phyloP scores from a whole-genome alignment of 805 yeast species.

The Saccharomycopsis schoenii region DNA sequence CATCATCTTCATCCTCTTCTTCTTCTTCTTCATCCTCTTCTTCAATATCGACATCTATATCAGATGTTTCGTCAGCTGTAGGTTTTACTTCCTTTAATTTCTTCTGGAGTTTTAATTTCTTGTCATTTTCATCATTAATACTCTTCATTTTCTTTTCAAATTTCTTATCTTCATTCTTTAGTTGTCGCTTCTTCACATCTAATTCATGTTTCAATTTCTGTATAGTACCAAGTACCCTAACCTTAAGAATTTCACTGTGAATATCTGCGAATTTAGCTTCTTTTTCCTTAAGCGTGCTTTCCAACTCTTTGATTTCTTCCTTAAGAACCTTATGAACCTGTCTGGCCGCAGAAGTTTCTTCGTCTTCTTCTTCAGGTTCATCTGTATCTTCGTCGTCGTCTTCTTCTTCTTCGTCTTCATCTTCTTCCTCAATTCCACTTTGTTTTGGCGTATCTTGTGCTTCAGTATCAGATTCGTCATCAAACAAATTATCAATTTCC shows the following conservation, averaged over 20 bases:
- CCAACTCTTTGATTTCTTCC: constrained; percentile 81
- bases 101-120: constrained; percentile 24
- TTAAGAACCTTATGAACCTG: constrained; percentile 65
- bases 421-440: constrained; percentile 30
- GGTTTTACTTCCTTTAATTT: constrained; percentile 15
- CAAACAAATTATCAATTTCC: constrained; percentile 20
- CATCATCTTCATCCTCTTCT: constrained; percentile 25
- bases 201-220: constrained; percentile 70
- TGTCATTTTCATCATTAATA: constrained; percentile 26
- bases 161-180: constrained; percentile 32
- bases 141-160: constrained; percentile 21
- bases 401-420: constrained; percentile 34
- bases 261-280: constrained; percentile 63
- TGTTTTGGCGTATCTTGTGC: not conserved
- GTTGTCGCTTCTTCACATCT: constrained; percentile 66
- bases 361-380: constrained; percentile 46
- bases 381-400: constrained; percentile 41
- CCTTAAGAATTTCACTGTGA: constrained; percentile 73
- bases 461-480: not conserved
- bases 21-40: constrained; percentile 28
- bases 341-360: constrained; percentile 41
- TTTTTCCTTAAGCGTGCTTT: constrained; percentile 65
- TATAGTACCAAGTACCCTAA: constrained; percentile 76
- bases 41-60: constrained; percentile 21
- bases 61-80: not conserved